Evolutionary conservation across 2,329 filamentous ascomycete species (phyloP), one percentile per base, ranked within the genome.

Genomic region (Ampelomyces quisqualis): DNA sequence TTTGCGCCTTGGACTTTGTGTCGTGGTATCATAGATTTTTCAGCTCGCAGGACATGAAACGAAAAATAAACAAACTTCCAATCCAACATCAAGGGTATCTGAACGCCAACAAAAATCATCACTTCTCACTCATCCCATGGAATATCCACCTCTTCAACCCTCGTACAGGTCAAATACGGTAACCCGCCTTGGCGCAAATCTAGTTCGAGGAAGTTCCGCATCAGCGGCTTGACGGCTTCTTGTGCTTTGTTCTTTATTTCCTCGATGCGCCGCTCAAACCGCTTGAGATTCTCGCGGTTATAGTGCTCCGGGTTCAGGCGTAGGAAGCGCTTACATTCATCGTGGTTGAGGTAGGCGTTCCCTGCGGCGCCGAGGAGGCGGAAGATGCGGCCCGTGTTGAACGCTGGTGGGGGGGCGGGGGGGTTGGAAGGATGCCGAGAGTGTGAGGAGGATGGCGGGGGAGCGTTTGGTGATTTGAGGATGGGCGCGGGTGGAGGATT

Each of bases 251-350:
- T 78, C 72, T 95, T 96, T 39, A 96, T 76, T 73, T 96, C 90
- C 44, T 95, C 89, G 53, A 96, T 78, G 40, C 89, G 79, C 59
- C 86, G 82, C 73, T 96, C 91, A 55, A 96, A 95, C 3, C 86
- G 77, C 46, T 85, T 81, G 34, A 96, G 69, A 48, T 88, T 91
- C n/a, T 96, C 90, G 13, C 90, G 79, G 30, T 80, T 88, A 70
- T 96, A 95, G 6, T 91, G 70, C 14, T 93, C 86, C 0, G 88
- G 86, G 8, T 81, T 84, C 15, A 91, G 73, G 65, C 95, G 94
- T 37, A 96, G 77, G 58, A 96, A 96, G 15, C 82, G 81, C 69
- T 95, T 96, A 64, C 91, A 86, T 51, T 95, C 90, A 52, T 95
- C 90, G 64, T 91, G 89, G 1, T 75, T 70, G 4, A 97, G 79